Base-by-base conservation (phyloP, 75 land plant species). In the Cryptomeria japonica region DNA sequence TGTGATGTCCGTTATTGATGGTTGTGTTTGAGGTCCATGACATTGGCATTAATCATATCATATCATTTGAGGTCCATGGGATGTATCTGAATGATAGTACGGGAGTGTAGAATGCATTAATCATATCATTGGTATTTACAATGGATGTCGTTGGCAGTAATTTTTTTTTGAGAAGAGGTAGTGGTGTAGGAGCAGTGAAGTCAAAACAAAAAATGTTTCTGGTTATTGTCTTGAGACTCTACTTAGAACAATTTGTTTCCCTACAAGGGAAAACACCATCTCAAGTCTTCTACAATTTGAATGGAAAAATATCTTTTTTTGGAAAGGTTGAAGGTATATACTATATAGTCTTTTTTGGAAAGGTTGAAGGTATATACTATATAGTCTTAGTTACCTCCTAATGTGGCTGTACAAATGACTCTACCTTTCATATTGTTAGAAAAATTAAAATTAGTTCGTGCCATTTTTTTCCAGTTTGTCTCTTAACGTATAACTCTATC, bases 1-100 rank as follows among this genome's bases (percentile, higher is more conserved):
- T 2, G 41, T 6, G 47, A 80, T 38, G 36, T 73, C 76, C n/a
- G 34, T 32, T 73, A 9, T 73, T 8, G 36, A 2, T 73, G 76
- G 32, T 32, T 12, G 34, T 73, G 36, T 32, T 73, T 73, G 76
- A 73, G 76, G 76, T 73, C 76, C 76, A 73, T 32, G 68, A 32
- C 0, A 31, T 7, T 31, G 76, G n/a, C n/a, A n/a, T n/a, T n/a
- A n/a, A n/a, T n/a, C n/a, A n/a, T n/a, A n/a, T n/a, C n/a, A n/a
- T n/a, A n/a, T n/a, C n/a, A n/a, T 32, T 73, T 73, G 76, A 73
- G 76, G 76, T 73, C 76, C 76, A 73, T n/a, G 61, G 19, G 22
- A 56, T n/a, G n/a, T 70, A 70, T 70, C 75, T 70, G 75, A 11
- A 70, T 70, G n/a, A 28, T 7, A 28, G n/a, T n/a, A 73, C 32